Evolutionary conservation across 2,329 filamentous ascomycete species (phyloP), one percentile per base, ranked within the genome.

Genomic region (Lizonia empirigonia): DNA sequence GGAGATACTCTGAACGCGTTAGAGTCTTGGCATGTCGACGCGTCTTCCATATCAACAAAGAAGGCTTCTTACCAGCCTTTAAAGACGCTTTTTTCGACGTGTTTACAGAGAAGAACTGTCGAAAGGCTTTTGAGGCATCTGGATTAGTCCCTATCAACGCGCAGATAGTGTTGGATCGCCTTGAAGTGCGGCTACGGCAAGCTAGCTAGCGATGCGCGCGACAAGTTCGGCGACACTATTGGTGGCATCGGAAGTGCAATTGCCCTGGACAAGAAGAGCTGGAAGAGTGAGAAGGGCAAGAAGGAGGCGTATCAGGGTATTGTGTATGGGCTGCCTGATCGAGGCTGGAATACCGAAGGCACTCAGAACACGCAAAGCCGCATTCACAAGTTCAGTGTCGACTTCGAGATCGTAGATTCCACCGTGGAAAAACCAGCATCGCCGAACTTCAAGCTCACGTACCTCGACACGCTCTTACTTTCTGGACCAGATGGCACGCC

Each of bases 261-360:
- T 60, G 82, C 85, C n/a, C 72, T 90, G 23, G 82, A 87, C 48
- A 75, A 76, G 51, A 74, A 70, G 26, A 79, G 80, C 7, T 90
- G 86, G 85, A 79, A 76, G 59, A 82, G 80, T 64, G 72, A 71
- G 68, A 5, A 77, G 73, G 60, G 76, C 75, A 44, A 62, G 18
- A 59, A 55, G 4, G 62, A 65, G 5, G 77, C 68, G 5, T 90
- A 89, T 65, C 77, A 78, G 2, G 87, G 85, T 13, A 78, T 82
- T 4, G 64, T 89, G 18, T 90, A 82, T 73, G 77, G 78, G 10
- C 70, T 89, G 13, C 87, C 87, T 1, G 86, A 89, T 64, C 79
- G 86, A 53, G 87, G 87, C 29, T 90, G 87, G 86, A 90, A 90
- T 64, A 89, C 86, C 0, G 76, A 89, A 60, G 87, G 7, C 59